Evolutionary conservation across 352 stramenopile genomes (phyloP), one percentile per base, ranked within the genome.

Genomic region (Phytopythium sindhum): DNA sequence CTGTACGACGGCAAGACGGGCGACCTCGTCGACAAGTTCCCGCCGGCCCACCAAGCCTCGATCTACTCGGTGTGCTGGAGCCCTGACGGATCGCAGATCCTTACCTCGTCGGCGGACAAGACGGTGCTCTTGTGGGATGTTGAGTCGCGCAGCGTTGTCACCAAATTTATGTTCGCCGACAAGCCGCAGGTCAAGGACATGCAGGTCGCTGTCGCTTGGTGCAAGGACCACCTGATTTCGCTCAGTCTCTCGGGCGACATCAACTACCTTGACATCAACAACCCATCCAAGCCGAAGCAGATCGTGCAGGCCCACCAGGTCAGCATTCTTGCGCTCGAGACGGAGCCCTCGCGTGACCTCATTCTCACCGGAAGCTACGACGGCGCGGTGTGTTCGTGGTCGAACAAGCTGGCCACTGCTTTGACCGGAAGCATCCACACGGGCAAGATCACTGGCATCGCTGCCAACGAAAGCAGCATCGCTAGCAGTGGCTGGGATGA

Each of bases 41-140:
- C 86, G 14, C 60, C 67, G 4, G 70, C 81, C 8, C 97, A 98
- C 74, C 67, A 82, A 57, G 95, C 91, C 15, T 98, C 90, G 29
- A 98, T 99, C 67, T 99, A 98, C 78, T 93, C 86, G 26, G 93
- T 98, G 53, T 87, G 84, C 19, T 99, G 93, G 90, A 97, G 84
- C 70, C 78, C 86, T 0, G 90, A 98, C 71, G 88, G 90, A 24
- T 91, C 78, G 61, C 84, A 96, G 67, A 53, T 99, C 26, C 68
- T 98, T 8, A 99, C 97, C 2, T 96, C 93, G 44, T 98, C 91
- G 6, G 97, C 96, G 6, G 97, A 99, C 81, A 99, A 98, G 73
- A 98, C 92, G 8, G 93, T 97, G 45, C 84, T 98, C 57, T 76
- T 99, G 39, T 97, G 96, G 80, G 82, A 96, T 57, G 74, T 96